A percentile compares a stretch with the other conserved stretches of the same genome.
These are phyloP conservation scores for Acanthamoeba royreba DNA, from an alignment of 208 protist genomes.

Conservation along the genomic window DNA sequence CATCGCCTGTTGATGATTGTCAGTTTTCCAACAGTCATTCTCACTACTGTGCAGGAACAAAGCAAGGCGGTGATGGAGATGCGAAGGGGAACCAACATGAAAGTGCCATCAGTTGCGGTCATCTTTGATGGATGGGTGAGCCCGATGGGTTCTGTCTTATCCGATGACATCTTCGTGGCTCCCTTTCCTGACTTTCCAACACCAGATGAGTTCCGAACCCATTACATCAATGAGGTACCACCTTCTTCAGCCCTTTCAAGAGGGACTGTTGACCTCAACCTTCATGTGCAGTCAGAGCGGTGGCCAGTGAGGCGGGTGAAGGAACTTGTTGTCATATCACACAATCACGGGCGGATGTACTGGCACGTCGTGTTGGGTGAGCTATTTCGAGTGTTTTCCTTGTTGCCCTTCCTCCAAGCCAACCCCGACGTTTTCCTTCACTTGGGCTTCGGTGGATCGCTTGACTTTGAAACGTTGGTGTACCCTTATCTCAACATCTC, in stretches of 20 bases:
- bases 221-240: not conserved
- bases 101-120: not conserved
- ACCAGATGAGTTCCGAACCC: not conserved
- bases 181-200: not conserved
- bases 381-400: not conserved
- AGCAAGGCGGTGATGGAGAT: not conserved
- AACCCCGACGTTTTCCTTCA: slow-evolving; percentile 6
- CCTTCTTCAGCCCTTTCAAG: not conserved
- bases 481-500: not conserved
- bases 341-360: slow-evolving; percentile 5
- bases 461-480: not conserved
- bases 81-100: not conserved
- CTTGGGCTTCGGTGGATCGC: not conserved
- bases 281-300: not conserved
- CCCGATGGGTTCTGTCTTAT: not conserved
- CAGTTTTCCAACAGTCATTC: not conserved
- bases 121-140: not conserved
- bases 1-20: not conserved
- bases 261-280: not conserved
- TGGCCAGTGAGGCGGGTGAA: not conserved
- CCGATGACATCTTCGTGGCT: not conserved
- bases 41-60: not conserved
- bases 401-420: not conserved
- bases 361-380: slow-evolving; percentile 24
- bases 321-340: not conserved